These are phyloP conservation scores for Arthrinium phaeospermum DNA, from an alignment of 2,329 filamentous ascomycete genomes.

Conservation along the genomic window DNA sequence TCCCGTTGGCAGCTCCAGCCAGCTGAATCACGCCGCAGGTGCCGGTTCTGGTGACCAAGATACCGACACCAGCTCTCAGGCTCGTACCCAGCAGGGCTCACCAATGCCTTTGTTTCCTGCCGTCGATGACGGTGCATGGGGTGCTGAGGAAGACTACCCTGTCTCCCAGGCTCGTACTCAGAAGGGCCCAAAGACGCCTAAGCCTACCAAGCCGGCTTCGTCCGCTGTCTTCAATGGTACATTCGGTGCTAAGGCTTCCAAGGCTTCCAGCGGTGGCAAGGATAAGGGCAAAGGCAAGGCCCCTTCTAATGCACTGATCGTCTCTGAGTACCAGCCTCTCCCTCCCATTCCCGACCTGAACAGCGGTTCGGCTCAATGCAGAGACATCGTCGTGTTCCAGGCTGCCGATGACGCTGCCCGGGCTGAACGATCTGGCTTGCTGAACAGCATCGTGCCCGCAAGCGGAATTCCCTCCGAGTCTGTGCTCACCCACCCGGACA, in stretches of 20 bases:
- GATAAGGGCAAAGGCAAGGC: neutral
- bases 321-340: neutral
- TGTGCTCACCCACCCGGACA: constrained; percentile 42
- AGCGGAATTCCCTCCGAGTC: constrained; percentile 42
- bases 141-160: neutral
- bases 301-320: neutral
- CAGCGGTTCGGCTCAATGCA: neutral
- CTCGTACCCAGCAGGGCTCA: neutral
- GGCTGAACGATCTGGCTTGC: constrained; percentile 41
- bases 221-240: neutral
- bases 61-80: neutral
- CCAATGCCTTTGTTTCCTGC: neutral
- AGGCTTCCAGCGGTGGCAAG: neutral
- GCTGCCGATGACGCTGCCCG: constrained; percentile 29
- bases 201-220: neutral
- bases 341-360: constrained; percentile 14
- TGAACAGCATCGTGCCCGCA: constrained; percentile 45
- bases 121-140: neutral
- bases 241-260: neutral
- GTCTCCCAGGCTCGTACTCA: neutral
- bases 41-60: neutral
- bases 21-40: neutral
- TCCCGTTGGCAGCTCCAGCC: no score
- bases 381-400: neutral
- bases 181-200: neutral